Base-by-base conservation (phyloP, 2,329 filamentous ascomycete species). In the Paraphoma chrysanthemicola region DNA sequence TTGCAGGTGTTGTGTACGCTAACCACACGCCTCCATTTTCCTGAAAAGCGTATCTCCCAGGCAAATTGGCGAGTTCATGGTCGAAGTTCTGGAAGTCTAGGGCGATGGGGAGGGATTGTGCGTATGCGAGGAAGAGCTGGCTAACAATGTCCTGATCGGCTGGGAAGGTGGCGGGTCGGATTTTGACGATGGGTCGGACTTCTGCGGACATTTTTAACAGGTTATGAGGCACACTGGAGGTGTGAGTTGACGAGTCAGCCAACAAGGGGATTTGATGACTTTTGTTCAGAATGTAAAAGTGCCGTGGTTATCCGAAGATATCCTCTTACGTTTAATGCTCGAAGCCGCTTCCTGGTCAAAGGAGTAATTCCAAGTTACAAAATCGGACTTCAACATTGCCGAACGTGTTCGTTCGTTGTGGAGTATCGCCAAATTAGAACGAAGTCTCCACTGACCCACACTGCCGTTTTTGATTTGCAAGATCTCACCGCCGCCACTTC, bases 71-170 rank as follows among this genome's bases (percentile, higher is more conserved):
- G 17, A 88, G 75, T 67, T 88, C 86, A 9, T 76, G 66, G 9
- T 77, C 66, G 71, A 86, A 88, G 56, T 79, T 76, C 69, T 88
- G 85, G 65, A 85, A 88, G 10, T 79, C 77, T 36, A 88, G 82
- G 61, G 86, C 84, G 49, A 88, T 78, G 17, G 77, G 76, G 1
- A 88, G 75, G 1, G 79, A 77, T 18, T 67, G 48, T 6, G 77
- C 73, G 61, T 80, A 81, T 39, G 67, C 73, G 43, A 67, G 65
- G 63, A 81, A 81, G 18, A 81, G 70, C 14, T 48, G 42, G 11
- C 51, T 60, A 17, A 74, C 76, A 16, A 71, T 72, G 18, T 67
- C 49, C 23, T 80, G 64, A 54, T 86, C 83, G 41, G 70, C 51
- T 18, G 77, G 69, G 18, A 79, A 80, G 23, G 63, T 59, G 6